These are phyloP conservation scores for Komagataella kurtzmanii DNA, from an alignment of 805 yeast species.

Conservation along the genomic window DNA sequence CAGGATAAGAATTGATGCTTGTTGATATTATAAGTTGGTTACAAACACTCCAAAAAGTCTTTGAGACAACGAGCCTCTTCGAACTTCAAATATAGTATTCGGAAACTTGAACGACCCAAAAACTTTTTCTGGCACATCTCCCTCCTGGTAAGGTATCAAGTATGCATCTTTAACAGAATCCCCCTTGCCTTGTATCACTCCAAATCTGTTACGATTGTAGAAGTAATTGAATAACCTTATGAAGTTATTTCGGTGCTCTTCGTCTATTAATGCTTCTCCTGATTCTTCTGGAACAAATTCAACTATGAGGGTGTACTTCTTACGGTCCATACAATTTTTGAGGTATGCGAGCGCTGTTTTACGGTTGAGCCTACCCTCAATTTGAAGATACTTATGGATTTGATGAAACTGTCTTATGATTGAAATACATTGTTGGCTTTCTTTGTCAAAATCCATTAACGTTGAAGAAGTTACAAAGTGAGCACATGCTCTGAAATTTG, in stretches of 20 bases:
- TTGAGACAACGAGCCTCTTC: neutral
- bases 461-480: constrained; percentile 1
- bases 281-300: constrained; percentile 19
- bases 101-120: neutral
- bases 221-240: constrained; percentile 31
- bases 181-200: constrained; percentile 41
- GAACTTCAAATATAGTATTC: neutral
- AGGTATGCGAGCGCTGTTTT: constrained; percentile 45
- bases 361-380: constrained; percentile 54
- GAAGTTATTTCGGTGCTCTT: constrained; percentile 11
- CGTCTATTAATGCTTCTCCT: constrained; percentile 9
- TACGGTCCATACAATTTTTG: constrained; percentile 21
- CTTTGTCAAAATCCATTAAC: neutral
- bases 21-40: constrained; percentile 1
- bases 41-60: constrained; percentile 5
- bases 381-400: constrained; percentile 19
- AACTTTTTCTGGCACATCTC: neutral
- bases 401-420: neutral
- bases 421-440: neutral
- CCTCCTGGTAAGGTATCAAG: constrained; percentile 23
- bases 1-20: neutral
- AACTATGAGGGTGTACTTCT: constrained; percentile 41
- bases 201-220: constrained; percentile 31
- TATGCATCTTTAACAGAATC: constrained; percentile 51
- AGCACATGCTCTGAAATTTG: constrained; percentile 3